Evolutionary conservation across 75 land plant species (phyloP), one percentile per base, ranked within the genome.

Genomic region (Sequoia sempervirens): DNA sequence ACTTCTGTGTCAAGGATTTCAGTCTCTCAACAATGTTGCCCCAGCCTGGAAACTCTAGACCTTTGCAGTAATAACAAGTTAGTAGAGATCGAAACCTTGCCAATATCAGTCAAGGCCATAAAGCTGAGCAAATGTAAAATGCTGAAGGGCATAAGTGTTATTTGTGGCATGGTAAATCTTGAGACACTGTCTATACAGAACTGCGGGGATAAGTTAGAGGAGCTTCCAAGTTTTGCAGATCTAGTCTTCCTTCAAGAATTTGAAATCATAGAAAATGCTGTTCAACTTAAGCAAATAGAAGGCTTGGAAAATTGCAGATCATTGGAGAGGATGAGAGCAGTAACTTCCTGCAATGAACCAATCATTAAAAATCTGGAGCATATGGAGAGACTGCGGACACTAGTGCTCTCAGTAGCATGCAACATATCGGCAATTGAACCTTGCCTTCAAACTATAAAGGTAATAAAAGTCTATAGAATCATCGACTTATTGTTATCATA

Each of bases 141-240:
- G 37, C 3, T 75, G 46, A 75, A 75, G 20, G 23, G 17, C 41
- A 75, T 75, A 7, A 7, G 45, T 38, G 79, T 43, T 8, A 38
- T 75, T 20, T 6, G 26, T 2, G 45, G 15, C 17, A 20, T 75
- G 26, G 18, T 23, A 40, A 18, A 75, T 15, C 79, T 75, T 75
- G 26, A 75, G 37, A 15, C 15, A 40, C 20, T 40, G 37, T 14
- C 15, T 38, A 18, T 75, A 40, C 4, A 4, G 1, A 26, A 20
- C 26, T 41, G n/a, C n/a, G n/a, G n/a, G n/a, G n/a, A n/a, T n/a
- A n/a, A 75, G 78, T 75, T 75, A 75, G 45, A 75, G 4, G 78
- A 40, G 23, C 78, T 75, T 34, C 78, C 78, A 20, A 34, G 78
- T n/a, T n/a, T n/a, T n/a, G n/a, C n/a, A n/a, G n/a, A n/a, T 75